A percentile compares a stretch with the other conserved stretches of the same genome.
These are phyloP conservation scores for Catenaria anguillulae DNA, from an alignment of 371 early-diverging fungal genomes.

Conservation along the genomic window DNA sequence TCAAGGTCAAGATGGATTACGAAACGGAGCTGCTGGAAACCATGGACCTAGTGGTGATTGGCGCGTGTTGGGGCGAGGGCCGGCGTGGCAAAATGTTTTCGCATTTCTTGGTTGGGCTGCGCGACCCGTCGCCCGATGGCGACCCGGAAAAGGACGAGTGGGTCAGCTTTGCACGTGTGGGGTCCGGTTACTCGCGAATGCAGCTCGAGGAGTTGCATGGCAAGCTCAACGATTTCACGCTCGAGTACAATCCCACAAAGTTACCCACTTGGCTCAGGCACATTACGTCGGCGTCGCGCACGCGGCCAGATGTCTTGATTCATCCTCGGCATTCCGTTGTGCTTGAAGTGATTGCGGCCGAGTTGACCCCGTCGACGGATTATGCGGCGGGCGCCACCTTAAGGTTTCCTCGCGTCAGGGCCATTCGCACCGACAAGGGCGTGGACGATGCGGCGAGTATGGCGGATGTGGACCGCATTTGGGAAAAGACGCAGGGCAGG, in stretches of 20 bases:
- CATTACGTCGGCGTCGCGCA: neutral
- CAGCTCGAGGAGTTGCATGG: neutral
- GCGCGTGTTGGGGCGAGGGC: constrained; percentile 6
- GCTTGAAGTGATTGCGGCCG: neutral
- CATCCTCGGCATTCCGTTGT: neutral
- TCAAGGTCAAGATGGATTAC: constrained; percentile 4
- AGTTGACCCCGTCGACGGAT: neutral
- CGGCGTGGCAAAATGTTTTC: neutral
- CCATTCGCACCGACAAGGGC: neutral
- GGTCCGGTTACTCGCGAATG: constrained; percentile 1
- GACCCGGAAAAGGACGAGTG: neutral
- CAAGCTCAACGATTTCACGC: neutral
- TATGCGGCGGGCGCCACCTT: neutral
- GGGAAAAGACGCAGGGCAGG: neutral
- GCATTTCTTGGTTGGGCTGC: neutral
- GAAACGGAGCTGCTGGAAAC: neutral
- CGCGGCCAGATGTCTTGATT: neutral
- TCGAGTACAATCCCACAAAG: neutral
- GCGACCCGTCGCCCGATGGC: neutral
- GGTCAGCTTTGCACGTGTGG: neutral
- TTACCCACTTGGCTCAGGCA: neutral
- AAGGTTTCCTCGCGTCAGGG: neutral
- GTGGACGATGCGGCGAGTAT: neutral
- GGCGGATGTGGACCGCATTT: neutral
- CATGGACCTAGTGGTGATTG: neutral